A percentile compares a stretch with the other conserved stretches of the same genome.
Evolutionary conservation across 305 asterid species (phyloP).

Genomic region (Rubia peregrina): DNA sequence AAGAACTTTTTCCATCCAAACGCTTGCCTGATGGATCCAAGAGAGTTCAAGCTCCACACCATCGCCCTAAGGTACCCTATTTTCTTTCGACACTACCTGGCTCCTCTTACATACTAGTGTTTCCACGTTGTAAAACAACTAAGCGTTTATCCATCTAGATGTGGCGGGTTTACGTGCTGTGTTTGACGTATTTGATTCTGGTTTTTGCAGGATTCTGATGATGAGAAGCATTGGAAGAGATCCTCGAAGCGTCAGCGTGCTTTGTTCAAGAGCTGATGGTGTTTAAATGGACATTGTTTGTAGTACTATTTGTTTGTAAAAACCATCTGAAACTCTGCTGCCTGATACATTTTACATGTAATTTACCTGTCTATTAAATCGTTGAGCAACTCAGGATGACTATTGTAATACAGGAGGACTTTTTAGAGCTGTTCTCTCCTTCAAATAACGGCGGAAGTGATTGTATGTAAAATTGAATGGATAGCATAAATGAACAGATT

Average conservation of each 20-base stretch:
- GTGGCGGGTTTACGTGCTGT: too few relatives aligned
- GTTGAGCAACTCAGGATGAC: too few relatives aligned
- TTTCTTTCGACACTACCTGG: not conserved
- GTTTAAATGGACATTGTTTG: not conserved
- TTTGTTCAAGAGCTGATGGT: slow-evolving; percentile 28
- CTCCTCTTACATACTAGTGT: not conserved
- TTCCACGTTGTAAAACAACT: not conserved
- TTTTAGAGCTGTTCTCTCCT: slow-evolving; percentile 5
- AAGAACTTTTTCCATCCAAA: slow-evolving; percentile 40
- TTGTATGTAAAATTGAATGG: too few relatives aligned
- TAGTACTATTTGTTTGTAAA: slow-evolving; percentile 7
- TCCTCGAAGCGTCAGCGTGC: slow-evolving; percentile 43
- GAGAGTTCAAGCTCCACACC: slow-evolving; percentile 57
- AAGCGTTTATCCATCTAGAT: not conserved
- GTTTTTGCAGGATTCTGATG: slow-evolving; percentile 43
- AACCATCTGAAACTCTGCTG: not conserved
- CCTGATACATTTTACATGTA: slow-evolving; percentile 2
- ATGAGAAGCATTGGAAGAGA: slow-evolving; percentile 37
- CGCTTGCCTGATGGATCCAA: slow-evolving; percentile 93
- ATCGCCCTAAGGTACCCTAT: slow-evolving; percentile 54
- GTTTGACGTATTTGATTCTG: not conserved
- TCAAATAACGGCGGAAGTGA: slow-evolving; percentile 4
- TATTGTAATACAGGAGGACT: not conserved
- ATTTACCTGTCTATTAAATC: not conserved
- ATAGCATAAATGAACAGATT: too few relatives aligned